Evolutionary conservation across 2,329 filamentous ascomycete genomes (phyloP).

Genomic region (Pseudogymnoascus sp.): DNA sequence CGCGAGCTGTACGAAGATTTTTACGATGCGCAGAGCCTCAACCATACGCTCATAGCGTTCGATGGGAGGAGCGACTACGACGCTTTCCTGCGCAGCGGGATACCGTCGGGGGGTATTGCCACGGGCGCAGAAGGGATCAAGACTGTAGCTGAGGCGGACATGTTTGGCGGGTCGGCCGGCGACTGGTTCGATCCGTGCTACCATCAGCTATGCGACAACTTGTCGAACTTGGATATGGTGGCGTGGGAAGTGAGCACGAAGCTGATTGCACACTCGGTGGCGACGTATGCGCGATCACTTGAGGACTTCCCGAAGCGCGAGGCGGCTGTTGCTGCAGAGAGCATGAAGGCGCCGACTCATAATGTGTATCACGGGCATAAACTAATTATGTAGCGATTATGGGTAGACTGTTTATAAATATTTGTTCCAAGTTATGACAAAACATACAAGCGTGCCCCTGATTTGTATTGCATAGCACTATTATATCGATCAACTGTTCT

Average conservation of each 20-base stretch:
- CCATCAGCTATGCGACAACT: slow-evolving; percentile 54
- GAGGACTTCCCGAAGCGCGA: slow-evolving; percentile 54
- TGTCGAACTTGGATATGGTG: slow-evolving; percentile 49
- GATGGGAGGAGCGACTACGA: slow-evolving; percentile 76
- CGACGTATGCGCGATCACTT: slow-evolving; percentile 59
- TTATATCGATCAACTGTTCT: too few relatives aligned
- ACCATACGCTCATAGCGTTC: slow-evolving; percentile 65
- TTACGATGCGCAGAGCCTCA: slow-evolving; percentile 54
- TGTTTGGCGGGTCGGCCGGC: slow-evolving; percentile 66
- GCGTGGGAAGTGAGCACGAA: slow-evolving; percentile 56
- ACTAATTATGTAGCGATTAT: slow-evolving; percentile 35
- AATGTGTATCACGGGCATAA: slow-evolving; percentile 44
- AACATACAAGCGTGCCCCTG: too few relatives aligned
- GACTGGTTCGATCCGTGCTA: slow-evolving; percentile 53
- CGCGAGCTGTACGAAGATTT: slow-evolving; percentile 60
- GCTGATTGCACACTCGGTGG: slow-evolving; percentile 66
- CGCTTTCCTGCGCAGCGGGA: slow-evolving; percentile 64
- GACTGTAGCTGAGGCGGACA: slow-evolving; percentile 54
- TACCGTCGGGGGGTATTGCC: slow-evolving; percentile 67
- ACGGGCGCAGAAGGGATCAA: slow-evolving; percentile 73
- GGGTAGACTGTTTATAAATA: not conserved
- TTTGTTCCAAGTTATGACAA: too few relatives aligned
- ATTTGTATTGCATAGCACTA: too few relatives aligned
- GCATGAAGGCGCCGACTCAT: slow-evolving; percentile 28
- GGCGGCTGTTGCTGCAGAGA: slow-evolving; percentile 20